Percentiles rank a stretch among this genome's conserved stretches.
These are phyloP conservation scores for Neurospora pannonica DNA, from an alignment of 495 filamentous ascomycete genomes.

Conservation along the genomic window DNA sequence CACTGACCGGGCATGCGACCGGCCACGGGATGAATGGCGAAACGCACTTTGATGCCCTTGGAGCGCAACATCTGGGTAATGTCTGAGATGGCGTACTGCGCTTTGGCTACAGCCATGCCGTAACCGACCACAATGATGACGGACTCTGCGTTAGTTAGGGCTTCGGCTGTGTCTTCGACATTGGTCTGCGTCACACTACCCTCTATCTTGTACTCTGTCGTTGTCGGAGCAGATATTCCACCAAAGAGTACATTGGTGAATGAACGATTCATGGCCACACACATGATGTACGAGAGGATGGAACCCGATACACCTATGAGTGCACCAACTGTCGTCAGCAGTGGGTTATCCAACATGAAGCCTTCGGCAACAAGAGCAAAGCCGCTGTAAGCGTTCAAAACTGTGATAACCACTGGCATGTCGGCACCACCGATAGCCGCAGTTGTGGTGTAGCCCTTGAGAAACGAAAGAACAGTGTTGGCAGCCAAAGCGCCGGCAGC, in stretches of 20 bases:
- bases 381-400: constrained; percentile 76
- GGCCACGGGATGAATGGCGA: constrained; percentile 76
- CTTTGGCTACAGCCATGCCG: constrained; percentile 82
- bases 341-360: constrained; percentile 75
- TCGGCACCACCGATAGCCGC: constrained; percentile 77
- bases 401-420: constrained; percentile 81
- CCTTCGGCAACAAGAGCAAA: constrained; percentile 78
- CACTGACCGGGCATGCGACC: constrained; percentile 82
- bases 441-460: constrained; percentile 75
- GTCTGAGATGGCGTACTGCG: constrained; percentile 74
- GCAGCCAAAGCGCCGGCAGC: constrained; percentile 63
- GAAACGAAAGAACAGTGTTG: constrained; percentile 65
- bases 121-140: constrained; percentile 81
- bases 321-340: constrained; percentile 69
- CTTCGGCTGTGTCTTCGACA: constrained; percentile 65
- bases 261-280: constrained; percentile 75
- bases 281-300: constrained; percentile 75
- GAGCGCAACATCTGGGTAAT: constrained; percentile 60
- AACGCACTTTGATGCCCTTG: constrained; percentile 67
- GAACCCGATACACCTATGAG: constrained; percentile 75
- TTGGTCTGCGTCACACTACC: constrained; percentile 61
- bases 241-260: constrained; percentile 76
- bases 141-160: constrained; percentile 57
- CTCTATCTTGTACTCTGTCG: constrained; percentile 60
- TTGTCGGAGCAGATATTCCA: constrained; percentile 53